These are phyloP conservation scores for Tulasnella calospora DNA, from an alignment of 768 basidiomycete species.

Conservation along the genomic window DNA sequence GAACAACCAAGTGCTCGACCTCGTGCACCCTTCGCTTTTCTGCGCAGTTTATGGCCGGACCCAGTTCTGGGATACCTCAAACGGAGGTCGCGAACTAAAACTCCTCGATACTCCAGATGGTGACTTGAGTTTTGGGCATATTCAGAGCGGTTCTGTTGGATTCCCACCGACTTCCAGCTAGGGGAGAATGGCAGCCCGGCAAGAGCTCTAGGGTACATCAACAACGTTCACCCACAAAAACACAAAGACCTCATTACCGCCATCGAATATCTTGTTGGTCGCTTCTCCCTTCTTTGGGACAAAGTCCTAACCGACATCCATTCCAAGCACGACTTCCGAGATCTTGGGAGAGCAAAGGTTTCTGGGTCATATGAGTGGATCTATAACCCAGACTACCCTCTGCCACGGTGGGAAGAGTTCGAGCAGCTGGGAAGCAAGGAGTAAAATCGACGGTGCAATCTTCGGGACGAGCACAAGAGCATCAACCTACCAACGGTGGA, in stretches of 20 bases:
- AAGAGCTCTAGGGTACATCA: constrained; percentile 19
- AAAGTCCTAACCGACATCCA: constrained; percentile 17
- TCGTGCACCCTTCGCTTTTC: neutral
- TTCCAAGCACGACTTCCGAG: neutral
- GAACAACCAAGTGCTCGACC: neutral
- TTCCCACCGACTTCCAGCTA: constrained; percentile 22
- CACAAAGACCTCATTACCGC: constrained; percentile 7
- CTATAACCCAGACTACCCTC: neutral
- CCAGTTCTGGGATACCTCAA: constrained; percentile 26
- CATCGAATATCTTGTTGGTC: neutral
- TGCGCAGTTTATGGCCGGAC: neutral
- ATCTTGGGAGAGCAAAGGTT: neutral
- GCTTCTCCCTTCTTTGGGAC: constrained; percentile 1
- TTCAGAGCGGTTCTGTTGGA: constrained; percentile 5
- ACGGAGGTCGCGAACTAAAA: neutral
- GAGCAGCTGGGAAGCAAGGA: neutral
- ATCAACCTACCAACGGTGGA: neutral
- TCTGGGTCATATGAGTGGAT: neutral
- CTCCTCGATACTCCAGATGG: neutral
- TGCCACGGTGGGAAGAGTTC: neutral
- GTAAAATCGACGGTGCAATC: neutral
- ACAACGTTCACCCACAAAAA: constrained; percentile 15
- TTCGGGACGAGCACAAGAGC: neutral
- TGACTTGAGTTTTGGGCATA: neutral
- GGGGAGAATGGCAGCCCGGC: neutral